Base-by-base conservation (phyloP, 2,329 filamentous ascomycete genomes). In the Ophiostoma ulmi region DNA sequence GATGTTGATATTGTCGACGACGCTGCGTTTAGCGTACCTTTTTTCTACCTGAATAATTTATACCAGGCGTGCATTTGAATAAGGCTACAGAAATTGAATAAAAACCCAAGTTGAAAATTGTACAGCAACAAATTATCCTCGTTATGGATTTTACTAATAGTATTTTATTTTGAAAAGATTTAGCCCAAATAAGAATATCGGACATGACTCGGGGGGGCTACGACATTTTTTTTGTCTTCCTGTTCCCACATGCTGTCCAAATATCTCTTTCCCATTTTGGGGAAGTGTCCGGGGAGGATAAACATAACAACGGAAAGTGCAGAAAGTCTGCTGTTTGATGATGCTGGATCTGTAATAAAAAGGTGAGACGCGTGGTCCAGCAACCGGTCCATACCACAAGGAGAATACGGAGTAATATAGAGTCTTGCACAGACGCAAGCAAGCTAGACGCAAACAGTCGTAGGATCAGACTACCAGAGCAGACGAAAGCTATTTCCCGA, bases 361-460 rank as follows among this genome's bases (percentile, higher is more conserved):
- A 58, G 4, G 52, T 11, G 6, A n/a, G 3, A 20, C 14, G 4
- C 44, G 14, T 20, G 14, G 44, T 20, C 44, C 44, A 48, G 17
- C 44, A 7, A 17, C 17, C 44, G 44, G 44, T 5, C 44, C 44
- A 48, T 48, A 48, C 63, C 22, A n/a, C 5, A 17, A 39, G 31
- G n/a, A 58, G 31, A 70, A 70, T 55, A 70, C 69, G 69, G 69
- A 58, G 52, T 13, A 44, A 26, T 26, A 26, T 26, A 26, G 26
- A 26, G 26, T 26, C 1, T 67, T 38, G 69, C 69, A 65, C 48
- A 67, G 65, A 70, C 38, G 31, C 69, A 48, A 17, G 44, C 65
- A 68, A 65, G 65, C 55, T 61, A 61, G 11, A 14, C 55, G 26
- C 55, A 61, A 61, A 5, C 0, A 55, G 48, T 55, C 48, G 13